These are phyloP conservation scores for Hyaloscypha bicolor DNA, from an alignment of 495 filamentous ascomycete species.

Conservation along the genomic window DNA sequence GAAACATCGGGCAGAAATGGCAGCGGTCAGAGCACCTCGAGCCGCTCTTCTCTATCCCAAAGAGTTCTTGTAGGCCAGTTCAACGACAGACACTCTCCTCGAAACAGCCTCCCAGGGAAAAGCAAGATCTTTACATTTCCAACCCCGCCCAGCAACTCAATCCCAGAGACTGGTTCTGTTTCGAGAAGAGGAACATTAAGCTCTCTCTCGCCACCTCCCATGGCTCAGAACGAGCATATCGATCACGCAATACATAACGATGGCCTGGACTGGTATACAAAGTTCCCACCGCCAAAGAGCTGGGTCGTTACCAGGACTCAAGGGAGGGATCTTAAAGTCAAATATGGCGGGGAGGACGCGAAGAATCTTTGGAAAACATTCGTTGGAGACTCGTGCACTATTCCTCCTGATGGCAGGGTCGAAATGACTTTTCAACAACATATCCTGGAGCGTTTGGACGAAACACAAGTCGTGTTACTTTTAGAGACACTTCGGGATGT, in stretches of 20 bases:
- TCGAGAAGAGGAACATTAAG: slow-evolving; percentile 10
- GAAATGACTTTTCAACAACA: slow-evolving; percentile 23
- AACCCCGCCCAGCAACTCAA: slow-evolving; percentile 6
- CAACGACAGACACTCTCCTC: not conserved
- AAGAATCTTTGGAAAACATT: slow-evolving; percentile 11
- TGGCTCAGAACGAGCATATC: not conserved
- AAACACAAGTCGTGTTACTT: slow-evolving; percentile 11
- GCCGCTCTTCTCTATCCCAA: not conserved
- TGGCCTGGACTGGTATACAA: slow-evolving; percentile 1
- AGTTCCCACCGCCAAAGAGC: slow-evolving; percentile 11
- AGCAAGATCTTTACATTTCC: not conserved
- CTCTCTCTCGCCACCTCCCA: slow-evolving; percentile 9
- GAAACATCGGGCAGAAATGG: not conserved
- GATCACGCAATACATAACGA: slow-evolving; percentile 1
- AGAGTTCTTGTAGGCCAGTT: not conserved
- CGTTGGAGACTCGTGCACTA: slow-evolving; percentile 20
- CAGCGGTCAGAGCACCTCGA: slow-evolving; percentile 7
- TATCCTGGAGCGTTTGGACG: slow-evolving; percentile 16
- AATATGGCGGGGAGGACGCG: slow-evolving; percentile 11
- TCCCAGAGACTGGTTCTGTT: not conserved
- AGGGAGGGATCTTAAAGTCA: slow-evolving; percentile 17
- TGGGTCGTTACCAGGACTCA: slow-evolving; percentile 16
- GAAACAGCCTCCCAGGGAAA: not conserved
- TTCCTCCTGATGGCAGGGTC: slow-evolving; percentile 21
- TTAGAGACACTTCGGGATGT: slow-evolving; percentile 14